Base-by-base conservation (phyloP, 495 filamentous ascomycete genomes). In the Tuber magnatum region DNA sequence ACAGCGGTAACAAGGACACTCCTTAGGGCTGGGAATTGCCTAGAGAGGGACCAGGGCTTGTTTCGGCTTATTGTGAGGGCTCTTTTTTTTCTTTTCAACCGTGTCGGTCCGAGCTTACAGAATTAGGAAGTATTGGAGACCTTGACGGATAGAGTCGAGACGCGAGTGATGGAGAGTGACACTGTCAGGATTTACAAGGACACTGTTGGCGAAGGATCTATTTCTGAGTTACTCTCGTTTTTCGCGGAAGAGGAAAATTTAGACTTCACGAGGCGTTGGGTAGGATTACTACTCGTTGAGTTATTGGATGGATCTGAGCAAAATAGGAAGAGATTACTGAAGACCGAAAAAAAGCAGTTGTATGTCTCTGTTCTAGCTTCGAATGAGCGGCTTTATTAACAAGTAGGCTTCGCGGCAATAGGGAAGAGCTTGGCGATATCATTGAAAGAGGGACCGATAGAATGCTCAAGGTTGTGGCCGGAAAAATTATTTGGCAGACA, bases 11-110 rank as follows among this genome's bases (percentile, higher is more conserved):
- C 69, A n/a, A 77, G 56, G 70, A 46, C 77, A 51, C 72, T 80
- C 46, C 75, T 80, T 18, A 65, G 46, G 70, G 70, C 78, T 43
- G 48, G 41, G 65, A 61, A 74, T 18, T 80, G 79, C 35, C 39
- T 80, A 44, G 72, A 71, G 46, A 81, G 74, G 68, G 78, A 80
- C 41, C 75, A 81, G 41, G 79, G 79, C 9, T 68, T 80, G 20
- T 80, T 80, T 70, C 74, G 77, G 71, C 32, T 80, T 39, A 80
- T 80, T 73, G 79, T 80, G 65, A 80, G 79, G 69, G n/a, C 18
- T 9, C 68, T 46, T 78, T 70, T 44, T 71, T 56, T 56, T 81
- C 68, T 44, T 71, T 56, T 56, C 77, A 51, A 69, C 48, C 3
- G 3, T 41, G 65, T 72, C 72, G 40, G 10, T n/a, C n/a, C 43